A percentile compares a stretch with the other conserved stretches of the same genome.
Evolutionary conservation across 805 yeast species (phyloP).

Genomic region (Candida andamanensis): DNA sequence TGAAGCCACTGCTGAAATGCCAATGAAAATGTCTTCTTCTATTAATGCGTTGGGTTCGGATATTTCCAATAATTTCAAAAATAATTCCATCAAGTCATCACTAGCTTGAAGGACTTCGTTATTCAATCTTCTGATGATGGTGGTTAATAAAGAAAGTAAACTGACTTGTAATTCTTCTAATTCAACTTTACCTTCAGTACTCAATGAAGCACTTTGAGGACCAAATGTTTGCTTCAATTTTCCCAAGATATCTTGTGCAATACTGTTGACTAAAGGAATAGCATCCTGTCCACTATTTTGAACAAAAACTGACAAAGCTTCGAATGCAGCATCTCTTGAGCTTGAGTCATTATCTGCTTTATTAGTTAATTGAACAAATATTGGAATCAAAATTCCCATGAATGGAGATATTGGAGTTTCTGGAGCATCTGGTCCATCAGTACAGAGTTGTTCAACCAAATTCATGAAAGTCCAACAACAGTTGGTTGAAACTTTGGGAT

Average conservation of each 20-base stretch:
- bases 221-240: slow-evolving; percentile 68
- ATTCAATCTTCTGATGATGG: slow-evolving; percentile 78
- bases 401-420: slow-evolving; percentile 70
- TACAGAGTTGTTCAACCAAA: slow-evolving; percentile 74
- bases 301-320: slow-evolving; percentile 82
- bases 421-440: slow-evolving; percentile 42
- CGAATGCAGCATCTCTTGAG: slow-evolving; percentile 94
- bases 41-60: slow-evolving; percentile 65
- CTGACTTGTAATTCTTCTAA: slow-evolving; percentile 88
- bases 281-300: slow-evolving; percentile 68
- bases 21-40: slow-evolving; percentile 92
- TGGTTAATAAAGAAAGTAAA: slow-evolving; percentile 71
- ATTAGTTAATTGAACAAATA: slow-evolving; percentile 62
- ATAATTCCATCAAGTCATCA: slow-evolving; percentile 79
- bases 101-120: slow-evolving; percentile 60
- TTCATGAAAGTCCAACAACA: slow-evolving; percentile 97
- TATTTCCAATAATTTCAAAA: slow-evolving; percentile 58
- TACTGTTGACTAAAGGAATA: slow-evolving; percentile 58
- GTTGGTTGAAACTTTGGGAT: slow-evolving; percentile 91
- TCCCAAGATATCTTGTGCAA: slow-evolving; percentile 69
- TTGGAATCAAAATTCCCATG: slow-evolving; percentile 64
- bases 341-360: slow-evolving; percentile 79
- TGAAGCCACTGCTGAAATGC: slow-evolving; percentile 83
- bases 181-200: slow-evolving; percentile 67
- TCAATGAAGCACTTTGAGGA: slow-evolving; percentile 44